A percentile compares a stretch with the other conserved stretches of the same genome.
phyloP scores from a whole-genome alignment of 202 grass and related monocot species.

The Bolboschoenoplectus hybrid region DNA sequence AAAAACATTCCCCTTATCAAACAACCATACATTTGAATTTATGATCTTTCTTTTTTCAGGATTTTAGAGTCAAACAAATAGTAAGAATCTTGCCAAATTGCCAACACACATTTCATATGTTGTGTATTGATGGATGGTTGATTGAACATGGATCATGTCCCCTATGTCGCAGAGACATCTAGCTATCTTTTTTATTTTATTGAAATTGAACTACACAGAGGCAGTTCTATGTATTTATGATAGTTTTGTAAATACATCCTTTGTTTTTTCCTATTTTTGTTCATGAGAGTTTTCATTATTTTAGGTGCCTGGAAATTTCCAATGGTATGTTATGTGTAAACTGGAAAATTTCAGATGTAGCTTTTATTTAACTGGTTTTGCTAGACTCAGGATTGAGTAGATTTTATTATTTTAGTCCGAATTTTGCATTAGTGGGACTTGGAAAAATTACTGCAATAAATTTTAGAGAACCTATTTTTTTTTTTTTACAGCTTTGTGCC shows the following conservation, averaged over 20 bases:
- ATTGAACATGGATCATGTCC: conserved; percentile 67
- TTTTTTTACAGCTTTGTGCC: too few relatives aligned
- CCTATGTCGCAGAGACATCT: conserved; percentile 60
- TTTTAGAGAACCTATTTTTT: background rate
- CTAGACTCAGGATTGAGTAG: background rate
- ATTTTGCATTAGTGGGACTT: background rate
- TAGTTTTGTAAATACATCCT: background rate
- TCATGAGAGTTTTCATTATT: background rate
- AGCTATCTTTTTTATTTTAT: background rate
- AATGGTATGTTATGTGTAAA: background rate
- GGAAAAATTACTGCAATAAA: background rate
- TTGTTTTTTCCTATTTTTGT: background rate
- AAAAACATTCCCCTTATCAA: background rate
- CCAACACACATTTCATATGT: conserved; percentile 64
- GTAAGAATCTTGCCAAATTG: conserved; percentile 71
- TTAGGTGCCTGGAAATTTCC: background rate
- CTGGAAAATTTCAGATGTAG: background rate
- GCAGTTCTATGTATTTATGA: background rate
- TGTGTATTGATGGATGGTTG: conserved; percentile 79
- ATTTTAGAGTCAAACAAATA: conserved; percentile 53
- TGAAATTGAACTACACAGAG: background rate
- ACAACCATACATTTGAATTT: background rate
- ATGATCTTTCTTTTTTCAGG: conserved; percentile 41
- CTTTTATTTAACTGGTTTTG: background rate
- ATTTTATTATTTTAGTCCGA: background rate